Base-by-base conservation (phyloP, 768 basidiomycete genomes). In the Xanthoconium stramineum region DNA sequence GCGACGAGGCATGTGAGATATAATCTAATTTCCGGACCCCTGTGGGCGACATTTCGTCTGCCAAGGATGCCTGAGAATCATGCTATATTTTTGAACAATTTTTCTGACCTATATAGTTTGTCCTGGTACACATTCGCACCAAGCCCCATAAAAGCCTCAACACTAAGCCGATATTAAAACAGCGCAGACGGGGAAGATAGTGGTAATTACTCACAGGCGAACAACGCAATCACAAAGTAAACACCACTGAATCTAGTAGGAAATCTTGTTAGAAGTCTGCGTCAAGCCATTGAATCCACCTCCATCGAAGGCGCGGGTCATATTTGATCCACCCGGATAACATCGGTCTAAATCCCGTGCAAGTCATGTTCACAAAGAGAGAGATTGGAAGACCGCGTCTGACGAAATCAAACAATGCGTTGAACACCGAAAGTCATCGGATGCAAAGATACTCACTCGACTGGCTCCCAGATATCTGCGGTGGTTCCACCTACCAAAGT, bases 221-320 rank as follows among this genome's bases (percentile, higher is more conserved):
- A 55, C 3, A 80, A 73, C 6, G 89, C 68, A 1, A 80, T 40
- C 12, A 84, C 57, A 6, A 85, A 59, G 53, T 83, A 84, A 0
- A 73, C 68, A 1, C 76, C 83, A 20, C 78, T 79, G 30, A 83
- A 67, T 56, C 88, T 87, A 44, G 19, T 11, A n/a, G n/a, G 11
- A 32, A 5, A 3, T n/a, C 61, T 38, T 48, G 65, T 59, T 33
- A 28, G 82, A 85, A 86, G n/a, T n/a, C 89, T 62, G 84, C 74
- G 56, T 85, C 83, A 13, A 90, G 78, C 89, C 89, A 91, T 64
- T 89, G 83, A 24, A 93, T 89, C 88, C 89, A 91, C 24, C 88
- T 76, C 88, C 90, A 91, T 63, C 76, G 76, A 13, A 91, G 71
- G 20, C 71, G 73, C 0, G 76, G 72, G 55, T 83, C 79, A 59